Base-by-base conservation (phyloP, 768 basidiomycete genomes). In the Rossbeevera mucosa region DNA sequence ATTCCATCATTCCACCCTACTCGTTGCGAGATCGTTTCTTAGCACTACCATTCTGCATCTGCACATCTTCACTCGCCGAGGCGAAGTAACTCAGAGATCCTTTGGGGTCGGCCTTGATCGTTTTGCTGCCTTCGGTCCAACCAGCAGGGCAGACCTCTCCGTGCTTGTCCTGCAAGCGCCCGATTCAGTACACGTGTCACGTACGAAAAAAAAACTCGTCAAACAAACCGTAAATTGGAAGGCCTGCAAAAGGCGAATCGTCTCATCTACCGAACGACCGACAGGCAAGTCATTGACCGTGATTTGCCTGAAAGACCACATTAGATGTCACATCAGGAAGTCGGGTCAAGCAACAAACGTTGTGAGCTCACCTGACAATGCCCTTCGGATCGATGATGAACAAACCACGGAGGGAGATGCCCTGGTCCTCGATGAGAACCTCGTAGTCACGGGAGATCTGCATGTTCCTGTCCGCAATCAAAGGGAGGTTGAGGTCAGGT, bases 261-360 rank as follows among this genome's bases (percentile, higher is more conserved):
- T 94, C 75, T 96, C 94, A 31, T 93, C 92, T 49, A 95, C 93
- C 3, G 91, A 93, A 48, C 94, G 88, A n/a, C 94, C 94, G 45
- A 95, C 92, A 13, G 93, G 91, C 36, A 94, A 80, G 70, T 96
- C 94, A 66, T 95, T 95, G 55, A 95, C 76, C 50, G 90, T 91
- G 59, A 89, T 86, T 76, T 91, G 86, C 55, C 86, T 88, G 40
- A 50, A 36, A 21, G 7, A 18, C 1, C 47, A n/a, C 4, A 0
- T 25, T 7, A 13, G 33, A 21, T 14, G 18, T 13, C 40, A 22
- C 5, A 21, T 41, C 13, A 7, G 8, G 14, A 36, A 36, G n/a
- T 9, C n/a, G n/a, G 11, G 33, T n/a, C 8, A 29, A 31, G 16
- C 7, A 38, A 21, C n/a, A 6, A 5, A 36, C 13, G 40, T 22